A percentile compares a stretch with the other conserved stretches of the same genome.
Conservation (phyloP, 495 filamentous ascomycete species). For the Hypomontagnella submonticulosa region DNA sequence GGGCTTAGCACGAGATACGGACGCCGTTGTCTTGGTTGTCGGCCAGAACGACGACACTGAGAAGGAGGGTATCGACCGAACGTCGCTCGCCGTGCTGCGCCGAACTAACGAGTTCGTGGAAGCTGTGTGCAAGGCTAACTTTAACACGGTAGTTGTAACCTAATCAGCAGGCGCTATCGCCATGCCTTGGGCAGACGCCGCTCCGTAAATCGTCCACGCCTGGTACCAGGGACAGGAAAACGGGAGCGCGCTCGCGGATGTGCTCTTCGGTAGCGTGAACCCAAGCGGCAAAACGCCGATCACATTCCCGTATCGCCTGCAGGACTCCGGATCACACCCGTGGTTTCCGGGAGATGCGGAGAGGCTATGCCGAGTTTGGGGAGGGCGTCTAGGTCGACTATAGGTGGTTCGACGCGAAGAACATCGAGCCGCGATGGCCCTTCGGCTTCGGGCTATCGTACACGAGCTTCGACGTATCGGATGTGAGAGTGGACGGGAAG, state of each 20-base stretch:
- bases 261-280: constrained; percentile 66
- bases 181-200: constrained; percentile 70
- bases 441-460: constrained; percentile 74
- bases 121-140: constrained; percentile 64
- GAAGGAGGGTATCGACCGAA: constrained; percentile 72
- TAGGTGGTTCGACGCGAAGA: constrained; percentile 63
- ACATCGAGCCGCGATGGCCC: constrained; percentile 59
- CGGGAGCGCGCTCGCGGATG: constrained; percentile 71
- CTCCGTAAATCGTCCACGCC: constrained; percentile 63
- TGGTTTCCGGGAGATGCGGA: no score
- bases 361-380: constrained; percentile 35
- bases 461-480: constrained; percentile 42
- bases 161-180: constrained; percentile 73
- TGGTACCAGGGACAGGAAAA: constrained; percentile 71
- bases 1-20: neutral
- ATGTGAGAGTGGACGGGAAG: neutral
- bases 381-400: constrained; percentile 75
- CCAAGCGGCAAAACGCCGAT: constrained; percentile 67
- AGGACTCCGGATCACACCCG: no score
- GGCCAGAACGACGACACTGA: constrained; percentile 47
- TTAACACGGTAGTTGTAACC: constrained; percentile 69
- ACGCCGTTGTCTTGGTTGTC: neutral
- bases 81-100: constrained; percentile 68
- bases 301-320: constrained; percentile 62
- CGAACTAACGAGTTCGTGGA: constrained; percentile 67